phyloP scores from a whole-genome alignment of 805 yeast species.

The Saccharomycopsis babjevae region DNA sequence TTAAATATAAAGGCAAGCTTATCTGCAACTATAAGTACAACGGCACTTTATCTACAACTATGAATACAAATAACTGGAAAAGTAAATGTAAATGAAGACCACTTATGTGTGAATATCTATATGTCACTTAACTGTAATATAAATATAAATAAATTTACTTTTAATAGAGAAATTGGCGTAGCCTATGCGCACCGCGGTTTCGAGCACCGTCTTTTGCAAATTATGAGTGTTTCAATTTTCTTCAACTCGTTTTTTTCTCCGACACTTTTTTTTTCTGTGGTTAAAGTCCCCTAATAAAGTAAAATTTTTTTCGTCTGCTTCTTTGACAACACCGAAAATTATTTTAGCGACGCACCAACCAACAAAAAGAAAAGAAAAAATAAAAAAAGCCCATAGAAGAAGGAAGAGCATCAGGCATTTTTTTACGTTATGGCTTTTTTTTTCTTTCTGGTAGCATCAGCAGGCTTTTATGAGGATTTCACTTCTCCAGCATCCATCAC shows the following conservation, averaged over 20 bases:
- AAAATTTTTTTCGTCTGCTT: neutral
- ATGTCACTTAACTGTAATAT: too few relatives aligned
- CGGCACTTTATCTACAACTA: too few relatives aligned
- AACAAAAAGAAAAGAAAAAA: neutral
- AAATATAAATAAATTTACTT: too few relatives aligned
- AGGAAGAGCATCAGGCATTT: neutral
- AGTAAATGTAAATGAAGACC: too few relatives aligned
- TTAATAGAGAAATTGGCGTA: too few relatives aligned
- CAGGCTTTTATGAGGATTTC: neutral
- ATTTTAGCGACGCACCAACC: neutral
- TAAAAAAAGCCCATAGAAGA: neutral
- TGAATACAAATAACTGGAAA: too few relatives aligned
- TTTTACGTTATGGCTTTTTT: neutral
- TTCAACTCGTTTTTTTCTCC: neutral
- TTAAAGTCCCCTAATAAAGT: neutral
- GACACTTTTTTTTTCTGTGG: neutral
- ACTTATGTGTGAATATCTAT: too few relatives aligned
- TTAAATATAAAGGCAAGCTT: too few relatives aligned
- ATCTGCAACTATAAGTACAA: too few relatives aligned
- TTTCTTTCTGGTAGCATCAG: neutral
- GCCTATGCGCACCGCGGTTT: neutral
- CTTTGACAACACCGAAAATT: neutral
- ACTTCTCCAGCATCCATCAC: too few relatives aligned
- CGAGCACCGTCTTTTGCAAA: too few relatives aligned
- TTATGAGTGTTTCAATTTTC: too few relatives aligned